Base-by-base conservation (phyloP, 345 rosid species). In the Euphorbia peplus region DNA sequence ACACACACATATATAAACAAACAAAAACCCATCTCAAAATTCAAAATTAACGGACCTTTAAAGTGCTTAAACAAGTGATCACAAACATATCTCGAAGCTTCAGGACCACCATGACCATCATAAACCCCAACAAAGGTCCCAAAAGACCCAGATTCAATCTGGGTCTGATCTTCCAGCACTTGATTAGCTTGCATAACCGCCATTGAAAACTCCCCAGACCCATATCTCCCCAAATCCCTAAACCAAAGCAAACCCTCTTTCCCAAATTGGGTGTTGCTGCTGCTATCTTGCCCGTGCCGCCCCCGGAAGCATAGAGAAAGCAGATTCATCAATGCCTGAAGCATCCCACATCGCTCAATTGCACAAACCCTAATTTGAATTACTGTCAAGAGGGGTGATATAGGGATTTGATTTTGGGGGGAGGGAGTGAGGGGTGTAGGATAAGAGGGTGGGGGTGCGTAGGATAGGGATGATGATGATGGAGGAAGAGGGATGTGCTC, bases 51-150 rank as follows among this genome's bases (percentile, higher is more conserved):
- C 90, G 46, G 76, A 93, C 96, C 96, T 91, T 74, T 86, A 62
- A 93, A 93, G 81, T 89, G 82, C 32, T 73, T 80, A 64, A 86
- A 89, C 76, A 91, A 81, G 79, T 87, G 79, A 86, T 89, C 91
- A 41, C 95, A 84, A 75, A 86, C 95, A 48, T 85, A 89, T 29
- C 95, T 90, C n/a, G 98, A 84, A 19, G 97, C 92, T 8, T 89
- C 87, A 12, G 95, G 95, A 29, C 96, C 97, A 22, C 97, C 97
- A 67, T 93, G 98, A 16, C 97, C 98, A 61, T 93, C 97, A 63
- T 90, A 93, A 48, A 93, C 87, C 16, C 96, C 97, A 22, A 93
- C 89, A 67, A 93, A 90, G 30, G 98, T 93, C 19, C 98, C 98
- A 32, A 89, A 87, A 37, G 80, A 83, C 2, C 98, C 98, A 37